Base-by-base conservation (phyloP, 2,329 filamentous ascomycete species). In the Cladosporium sp. region DNA sequence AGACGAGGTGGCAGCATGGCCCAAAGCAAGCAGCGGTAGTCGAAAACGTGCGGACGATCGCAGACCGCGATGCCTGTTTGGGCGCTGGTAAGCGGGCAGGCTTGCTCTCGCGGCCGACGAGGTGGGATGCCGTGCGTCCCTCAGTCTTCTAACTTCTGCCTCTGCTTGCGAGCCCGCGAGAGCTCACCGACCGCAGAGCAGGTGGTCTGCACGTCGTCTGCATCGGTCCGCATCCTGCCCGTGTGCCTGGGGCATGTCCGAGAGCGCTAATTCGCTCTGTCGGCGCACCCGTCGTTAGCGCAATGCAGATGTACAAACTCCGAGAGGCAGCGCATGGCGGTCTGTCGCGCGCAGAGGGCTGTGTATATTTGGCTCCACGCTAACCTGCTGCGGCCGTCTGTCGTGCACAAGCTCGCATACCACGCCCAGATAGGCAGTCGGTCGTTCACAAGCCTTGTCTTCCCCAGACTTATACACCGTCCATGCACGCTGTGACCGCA, bases 351-450 rank as follows among this genome's bases (percentile, higher is more conserved):
- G 10, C 49, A 52, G 34, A 36, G 36, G 61, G 61, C 61, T 57
- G 61, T 64, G 61, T 64, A 64, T 64, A 64, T 64, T 64, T 64
- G 61, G 61, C 61, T 55, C 51, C 11, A 18, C 24, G 51, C 61
- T 57, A 47, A 28, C 61, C 51, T 21, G 24, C 4, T 34, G 61
- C 49, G n/a, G 51, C n/a, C 32, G 10, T 34, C 7, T 11, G 15
- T 21, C 36, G 32, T 64, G 60, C 61, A 64, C 36, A 64, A 55
- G 36, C 61, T 44, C 61, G 34, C 51, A 52, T 24, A 34, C 51
- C 61, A 30, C 2, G 18, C 61, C 49, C 34, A 14, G 55, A 44
- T 21, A 47, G 61, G 61, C 26, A 34, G 14, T 10, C 26, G 59
- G 59, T 62, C 52, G 30, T 55, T 30, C 26, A 55, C 52, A 55